Evolutionary conservation across 106 monocot species (phyloP).

Genomic region (Allium cepa): DNA sequence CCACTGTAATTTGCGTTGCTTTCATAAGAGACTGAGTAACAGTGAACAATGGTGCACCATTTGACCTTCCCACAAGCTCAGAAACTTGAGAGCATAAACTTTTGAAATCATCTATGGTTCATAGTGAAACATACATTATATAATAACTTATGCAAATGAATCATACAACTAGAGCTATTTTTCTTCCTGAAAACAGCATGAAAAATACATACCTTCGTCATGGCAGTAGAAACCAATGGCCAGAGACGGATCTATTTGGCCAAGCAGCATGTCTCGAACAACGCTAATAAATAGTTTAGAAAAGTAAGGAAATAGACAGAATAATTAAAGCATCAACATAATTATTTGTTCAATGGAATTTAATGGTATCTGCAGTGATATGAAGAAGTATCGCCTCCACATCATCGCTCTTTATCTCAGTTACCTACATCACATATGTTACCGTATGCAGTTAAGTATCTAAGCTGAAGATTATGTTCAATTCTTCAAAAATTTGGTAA

Average conservation of each 20-base stretch:
- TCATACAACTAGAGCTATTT: too few relatives aligned
- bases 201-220: conserved; percentile 51
- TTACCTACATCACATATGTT: conserved; percentile 30
- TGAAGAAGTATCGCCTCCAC: conserved; percentile 82
- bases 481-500: too few relatives aligned
- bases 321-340: too few relatives aligned
- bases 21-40: conserved; percentile 36
- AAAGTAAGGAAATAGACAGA: too few relatives aligned
- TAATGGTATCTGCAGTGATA: conserved; percentile 83
- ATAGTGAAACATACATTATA: too few relatives aligned
- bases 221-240: conserved; percentile 92
- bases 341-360: too few relatives aligned
- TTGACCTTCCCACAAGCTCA: conserved; percentile 58
- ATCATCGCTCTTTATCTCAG: conserved; percentile 44
- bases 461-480: too few relatives aligned
- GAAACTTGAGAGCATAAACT: conserved; percentile 73
- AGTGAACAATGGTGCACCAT: conserved; percentile 88
- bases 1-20: conserved; percentile 17
- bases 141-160: too few relatives aligned
- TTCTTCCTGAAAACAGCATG: too few relatives aligned
- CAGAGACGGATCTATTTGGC: conserved; percentile 81
- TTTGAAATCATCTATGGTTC: conserved; percentile 63
- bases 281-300: conserved; percentile 22
- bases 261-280: conserved; percentile 59
- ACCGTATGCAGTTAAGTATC: too few relatives aligned